These are phyloP conservation scores for Irpex sp. DNA, from an alignment of 1,284 basidiomycete genomes.

Conservation along the genomic window DNA sequence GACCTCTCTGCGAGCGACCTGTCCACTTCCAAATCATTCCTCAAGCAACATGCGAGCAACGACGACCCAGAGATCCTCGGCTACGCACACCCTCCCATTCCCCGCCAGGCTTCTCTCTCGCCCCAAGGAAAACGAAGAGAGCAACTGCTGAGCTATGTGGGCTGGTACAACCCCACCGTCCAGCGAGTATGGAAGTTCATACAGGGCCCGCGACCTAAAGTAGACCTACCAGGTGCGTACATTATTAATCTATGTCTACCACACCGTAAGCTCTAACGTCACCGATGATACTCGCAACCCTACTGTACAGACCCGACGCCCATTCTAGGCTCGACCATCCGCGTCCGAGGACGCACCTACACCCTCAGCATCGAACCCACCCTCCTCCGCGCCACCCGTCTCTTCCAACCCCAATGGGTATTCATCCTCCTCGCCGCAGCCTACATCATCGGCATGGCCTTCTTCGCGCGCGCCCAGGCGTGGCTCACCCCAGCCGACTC, in stretches of 20 bases:
- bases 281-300: background rate
- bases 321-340: constrained; percentile 47
- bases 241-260: too few species aligned
- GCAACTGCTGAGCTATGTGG: constrained; percentile 17
- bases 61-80: background rate
- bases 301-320: constrained; percentile 46
- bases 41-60: background rate
- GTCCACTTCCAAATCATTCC: constrained; percentile 1
- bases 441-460: constrained; percentile 72
- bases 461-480: constrained; percentile 70
- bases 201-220: constrained; percentile 59
- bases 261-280: too few species aligned
- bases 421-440: constrained; percentile 51
- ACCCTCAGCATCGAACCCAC: constrained; percentile 50
- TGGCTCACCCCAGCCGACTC: constrained; percentile 63
- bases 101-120: background rate
- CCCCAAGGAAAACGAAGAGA: constrained; percentile 12
- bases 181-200: constrained; percentile 36
- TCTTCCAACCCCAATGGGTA: constrained; percentile 49
- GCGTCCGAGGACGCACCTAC: constrained; percentile 34
- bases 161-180: constrained; percentile 19
- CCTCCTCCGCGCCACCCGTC: constrained; percentile 46
- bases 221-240: constrained; percentile 50
- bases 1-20: background rate
- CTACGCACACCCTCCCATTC: background rate